Percentiles rank a stretch among this genome's conserved stretches.
Conservation (phyloP, 2,329 filamentous ascomycete genomes). For the Fusarium anguioides region DNA sequence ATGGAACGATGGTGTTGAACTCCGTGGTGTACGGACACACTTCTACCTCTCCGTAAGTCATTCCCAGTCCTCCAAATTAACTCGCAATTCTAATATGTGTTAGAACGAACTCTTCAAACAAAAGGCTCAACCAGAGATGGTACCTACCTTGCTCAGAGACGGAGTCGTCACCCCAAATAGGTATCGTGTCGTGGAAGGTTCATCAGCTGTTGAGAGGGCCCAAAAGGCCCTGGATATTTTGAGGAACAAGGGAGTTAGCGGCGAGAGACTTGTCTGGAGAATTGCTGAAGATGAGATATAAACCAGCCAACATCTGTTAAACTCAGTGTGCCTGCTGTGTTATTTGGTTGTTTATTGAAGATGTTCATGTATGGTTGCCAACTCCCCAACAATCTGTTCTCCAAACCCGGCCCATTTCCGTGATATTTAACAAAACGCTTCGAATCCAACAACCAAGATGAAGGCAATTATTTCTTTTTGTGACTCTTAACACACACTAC, state of each 20-base stretch:
- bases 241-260: slow-evolving; percentile 53
- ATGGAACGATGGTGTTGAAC: slow-evolving; percentile 65
- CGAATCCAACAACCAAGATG: neutral
- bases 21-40: slow-evolving; percentile 61
- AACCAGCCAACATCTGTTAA: neutral
- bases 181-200: slow-evolving; percentile 56
- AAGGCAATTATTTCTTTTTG: neutral
- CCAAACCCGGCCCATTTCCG: neutral
- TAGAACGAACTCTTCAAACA: slow-evolving; percentile 67
- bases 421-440: neutral
- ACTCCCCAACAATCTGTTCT: neutral
- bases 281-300: slow-evolving; percentile 31
- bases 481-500: slow-evolving; percentile 40
- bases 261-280: slow-evolving; percentile 56
- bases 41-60: slow-evolving; percentile 44
- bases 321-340: neutral
- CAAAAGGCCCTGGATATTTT: slow-evolving; percentile 52
- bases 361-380: neutral
- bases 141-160: slow-evolving; percentile 59
- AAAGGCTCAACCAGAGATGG: slow-evolving; percentile 65
- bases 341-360: neutral
- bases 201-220: slow-evolving; percentile 52
- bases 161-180: slow-evolving; percentile 56
- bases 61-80: neutral
- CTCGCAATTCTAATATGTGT: neutral